These are phyloP conservation scores for Trichosporon sp. DNA, from an alignment of 1,284 basidiomycete species.

Conservation along the genomic window DNA sequence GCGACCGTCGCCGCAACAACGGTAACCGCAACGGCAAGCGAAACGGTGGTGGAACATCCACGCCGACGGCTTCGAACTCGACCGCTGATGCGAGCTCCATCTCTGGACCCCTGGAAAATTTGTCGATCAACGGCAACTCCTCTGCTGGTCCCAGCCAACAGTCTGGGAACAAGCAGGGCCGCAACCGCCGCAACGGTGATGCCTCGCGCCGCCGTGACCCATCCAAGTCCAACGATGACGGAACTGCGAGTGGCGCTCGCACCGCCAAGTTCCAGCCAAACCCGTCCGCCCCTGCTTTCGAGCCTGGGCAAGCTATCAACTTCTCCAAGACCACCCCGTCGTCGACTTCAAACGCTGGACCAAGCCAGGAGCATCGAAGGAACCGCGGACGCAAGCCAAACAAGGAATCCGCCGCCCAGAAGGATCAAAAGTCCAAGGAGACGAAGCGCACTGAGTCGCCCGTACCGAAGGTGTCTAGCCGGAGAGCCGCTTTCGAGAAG, in stretches of 20 bases:
- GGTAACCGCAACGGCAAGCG: constrained; percentile 6
- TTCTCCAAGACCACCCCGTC: background rate
- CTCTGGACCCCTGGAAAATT: background rate
- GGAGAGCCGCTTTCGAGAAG: constrained; percentile 49
- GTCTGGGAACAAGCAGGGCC: constrained; percentile 4
- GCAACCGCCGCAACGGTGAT: constrained; percentile 5
- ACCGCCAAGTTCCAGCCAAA: constrained; percentile 25
- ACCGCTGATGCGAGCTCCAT: background rate
- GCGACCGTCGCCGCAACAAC: constrained; percentile 14
- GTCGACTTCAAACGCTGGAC: constrained; percentile 7
- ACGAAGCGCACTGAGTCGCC: background rate
- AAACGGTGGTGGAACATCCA: constrained; percentile 1
- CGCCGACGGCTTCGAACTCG: background rate
- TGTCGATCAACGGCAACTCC: constrained; percentile 11
- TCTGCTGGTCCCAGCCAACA: constrained; percentile 12
- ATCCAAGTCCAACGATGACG: constrained; percentile 3
- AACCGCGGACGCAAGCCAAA: constrained; percentile 21
- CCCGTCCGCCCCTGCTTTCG: constrained; percentile 23
- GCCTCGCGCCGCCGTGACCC: background rate
- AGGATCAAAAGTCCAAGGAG: background rate
- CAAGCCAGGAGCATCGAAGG: constrained; percentile 7
- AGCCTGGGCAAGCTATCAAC: constrained; percentile 23
- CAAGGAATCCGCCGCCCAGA: background rate
- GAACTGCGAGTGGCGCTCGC: constrained; percentile 13
- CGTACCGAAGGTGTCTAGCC: constrained; percentile 26